Conservation (phyloP, 2,329 filamentous ascomycete species). For the Epichloe brachyelytri region DNA sequence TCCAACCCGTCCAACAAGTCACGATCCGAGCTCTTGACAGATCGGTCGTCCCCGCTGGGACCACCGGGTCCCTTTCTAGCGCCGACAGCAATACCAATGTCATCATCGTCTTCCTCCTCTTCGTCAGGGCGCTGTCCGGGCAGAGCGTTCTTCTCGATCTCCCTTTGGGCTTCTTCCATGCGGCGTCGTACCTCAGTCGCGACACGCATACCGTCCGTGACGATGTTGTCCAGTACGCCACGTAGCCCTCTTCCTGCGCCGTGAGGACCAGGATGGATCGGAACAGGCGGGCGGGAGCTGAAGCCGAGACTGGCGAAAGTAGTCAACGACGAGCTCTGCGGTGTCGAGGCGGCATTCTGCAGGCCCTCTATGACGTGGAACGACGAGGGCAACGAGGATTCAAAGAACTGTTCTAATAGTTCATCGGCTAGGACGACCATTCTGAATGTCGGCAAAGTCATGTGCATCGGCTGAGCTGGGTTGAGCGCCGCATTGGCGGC, state of each 20-base stretch:
- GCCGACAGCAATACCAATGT: constrained; percentile 30
- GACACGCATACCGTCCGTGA: constrained; percentile 92
- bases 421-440: constrained; percentile 98
- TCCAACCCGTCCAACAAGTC: constrained; percentile 65
- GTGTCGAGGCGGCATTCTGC: constrained; percentile 17
- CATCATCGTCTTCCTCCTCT: constrained; percentile 55
- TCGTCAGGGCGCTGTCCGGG: constrained; percentile 52
- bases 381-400: constrained; percentile 84
- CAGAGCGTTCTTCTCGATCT: constrained; percentile 74
- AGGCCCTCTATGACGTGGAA: constrained; percentile 71
- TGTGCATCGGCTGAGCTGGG: constrained; percentile 83
- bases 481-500: constrained; percentile 84
- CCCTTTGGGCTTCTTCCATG: constrained; percentile 91
- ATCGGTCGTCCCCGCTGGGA: constrained; percentile 42
- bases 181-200: constrained; percentile 81
- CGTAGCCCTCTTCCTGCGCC: constrained; percentile 61
- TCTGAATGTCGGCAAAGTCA: constrained; percentile 92
- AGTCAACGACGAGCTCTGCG: constrained; percentile 53
- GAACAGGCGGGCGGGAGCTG: constrained; percentile 25
- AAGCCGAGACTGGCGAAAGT: constrained; percentile 68
- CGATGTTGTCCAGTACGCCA: constrained; percentile 92
- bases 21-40: constrained; percentile 52
- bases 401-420: constrained; percentile 91
- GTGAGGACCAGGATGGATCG: constrained; percentile 26
- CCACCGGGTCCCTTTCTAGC: constrained; percentile 22